Percentiles rank a stretch among this genome's conserved stretches.
Evolutionary conservation across 345 rosid species (phyloP).

Genomic region (Eucalyptus erythrocorys): DNA sequence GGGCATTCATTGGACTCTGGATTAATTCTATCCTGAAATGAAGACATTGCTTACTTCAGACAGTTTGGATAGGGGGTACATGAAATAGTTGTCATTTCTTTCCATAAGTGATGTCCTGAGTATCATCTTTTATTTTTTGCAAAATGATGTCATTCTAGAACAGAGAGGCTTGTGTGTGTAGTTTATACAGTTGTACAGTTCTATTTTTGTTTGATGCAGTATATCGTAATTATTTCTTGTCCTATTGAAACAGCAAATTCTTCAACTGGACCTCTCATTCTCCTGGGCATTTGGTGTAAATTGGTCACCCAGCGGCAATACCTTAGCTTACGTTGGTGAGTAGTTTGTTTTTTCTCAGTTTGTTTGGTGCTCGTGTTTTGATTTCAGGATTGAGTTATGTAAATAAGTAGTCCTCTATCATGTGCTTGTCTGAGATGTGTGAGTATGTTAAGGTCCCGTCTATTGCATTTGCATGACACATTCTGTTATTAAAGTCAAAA

Average conservation of each 20-base stretch:
- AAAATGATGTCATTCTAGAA: not conserved
- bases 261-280: slow-evolving; percentile 97
- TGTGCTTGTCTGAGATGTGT: not conserved
- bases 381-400: not conserved
- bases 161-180: not conserved
- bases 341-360: slow-evolving; percentile 9
- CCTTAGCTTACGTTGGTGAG: slow-evolving; percentile 96
- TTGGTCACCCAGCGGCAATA: slow-evolving; percentile 99
- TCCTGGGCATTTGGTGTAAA: slow-evolving; percentile 99
- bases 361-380: not conserved
- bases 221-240: not conserved
- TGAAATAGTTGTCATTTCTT: not conserved
- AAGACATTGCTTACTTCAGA: not conserved
- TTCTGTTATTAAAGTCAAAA: not conserved
- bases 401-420: not conserved
- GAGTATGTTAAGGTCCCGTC: not conserved
- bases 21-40: not conserved
- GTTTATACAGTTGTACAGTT: not conserved
- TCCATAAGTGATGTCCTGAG: not conserved
- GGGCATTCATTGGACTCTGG: not conserved
- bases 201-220: not conserved
- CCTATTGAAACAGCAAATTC: slow-evolving; percentile 63
- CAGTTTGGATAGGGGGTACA: not conserved
- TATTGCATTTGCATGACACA: not conserved
- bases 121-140: not conserved